These are phyloP conservation scores for Trichoderma hamatum DNA, from an alignment of 2,329 filamentous ascomycete genomes.

Conservation along the genomic window DNA sequence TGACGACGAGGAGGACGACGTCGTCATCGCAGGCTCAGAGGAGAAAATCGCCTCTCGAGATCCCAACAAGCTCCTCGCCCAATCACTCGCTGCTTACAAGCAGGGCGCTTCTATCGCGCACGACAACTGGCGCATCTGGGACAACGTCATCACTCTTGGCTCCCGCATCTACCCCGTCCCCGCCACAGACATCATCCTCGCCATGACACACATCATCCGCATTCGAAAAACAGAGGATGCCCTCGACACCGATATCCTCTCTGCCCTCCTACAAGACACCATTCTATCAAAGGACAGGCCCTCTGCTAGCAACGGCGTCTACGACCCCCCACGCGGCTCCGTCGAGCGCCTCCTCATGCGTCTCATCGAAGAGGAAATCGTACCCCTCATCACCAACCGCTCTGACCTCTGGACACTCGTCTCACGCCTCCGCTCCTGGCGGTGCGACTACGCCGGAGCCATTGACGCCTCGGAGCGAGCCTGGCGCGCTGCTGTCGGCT, in stretches of 20 bases:
- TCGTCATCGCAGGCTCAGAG: slow-evolving; percentile 30
- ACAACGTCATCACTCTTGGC: slow-evolving; percentile 89
- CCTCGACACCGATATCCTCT: slow-evolving; percentile 74
- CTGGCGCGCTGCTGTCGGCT: slow-evolving; percentile 72
- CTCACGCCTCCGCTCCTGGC: slow-evolving; percentile 72
- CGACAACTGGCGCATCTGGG: slow-evolving; percentile 92
- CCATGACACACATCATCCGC: slow-evolving; percentile 73
- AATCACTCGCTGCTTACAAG: slow-evolving; percentile 84
- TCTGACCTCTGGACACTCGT: slow-evolving; percentile 77
- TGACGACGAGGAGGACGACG: slow-evolving; percentile 37
- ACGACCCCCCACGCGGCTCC: slow-evolving; percentile 56
- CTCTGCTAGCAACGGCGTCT: slow-evolving; percentile 35
- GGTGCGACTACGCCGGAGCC: slow-evolving; percentile 68
- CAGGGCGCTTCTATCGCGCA: slow-evolving; percentile 81
- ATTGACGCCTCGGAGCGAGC: slow-evolving; percentile 86
- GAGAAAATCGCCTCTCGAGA: slow-evolving; percentile 43
- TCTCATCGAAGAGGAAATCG: slow-evolving; percentile 73
- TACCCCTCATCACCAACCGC: slow-evolving; percentile 81
- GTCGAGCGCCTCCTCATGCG: slow-evolving; percentile 65
- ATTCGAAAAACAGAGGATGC: slow-evolving; percentile 78
- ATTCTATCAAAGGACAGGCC: slow-evolving; percentile 51
- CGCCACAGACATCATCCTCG: slow-evolving; percentile 74
- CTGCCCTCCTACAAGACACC: slow-evolving; percentile 71
- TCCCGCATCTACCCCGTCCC: slow-evolving; percentile 75
- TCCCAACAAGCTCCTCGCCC: slow-evolving; percentile 65